phyloP scores from a whole-genome alignment of 495 filamentous ascomycete species.

The Cercophora sp. region DNA sequence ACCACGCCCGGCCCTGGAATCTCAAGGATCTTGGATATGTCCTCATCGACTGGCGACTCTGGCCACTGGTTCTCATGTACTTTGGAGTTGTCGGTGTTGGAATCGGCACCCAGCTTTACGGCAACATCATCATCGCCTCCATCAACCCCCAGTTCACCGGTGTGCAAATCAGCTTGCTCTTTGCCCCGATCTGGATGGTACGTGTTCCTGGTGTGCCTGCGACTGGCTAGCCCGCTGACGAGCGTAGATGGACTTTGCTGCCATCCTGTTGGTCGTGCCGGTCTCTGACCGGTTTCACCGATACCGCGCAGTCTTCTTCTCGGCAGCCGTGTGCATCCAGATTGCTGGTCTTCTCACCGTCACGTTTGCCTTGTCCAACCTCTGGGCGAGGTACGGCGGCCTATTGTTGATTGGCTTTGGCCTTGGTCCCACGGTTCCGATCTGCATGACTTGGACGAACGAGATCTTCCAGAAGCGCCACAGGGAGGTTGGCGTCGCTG shows the following conservation, averaged over 20 bases:
- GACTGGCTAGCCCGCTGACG: not conserved
- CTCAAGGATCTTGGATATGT: slow-evolving; percentile 62
- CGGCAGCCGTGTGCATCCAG: slow-evolving; percentile 66
- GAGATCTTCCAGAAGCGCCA: slow-evolving; percentile 88
- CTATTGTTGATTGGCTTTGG: slow-evolving; percentile 90
- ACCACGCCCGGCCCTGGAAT: slow-evolving; percentile 67
- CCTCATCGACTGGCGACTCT: slow-evolving; percentile 78
- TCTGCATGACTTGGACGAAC: slow-evolving; percentile 89
- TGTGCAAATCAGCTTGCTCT: slow-evolving; percentile 74
- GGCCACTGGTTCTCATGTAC: slow-evolving; percentile 85
- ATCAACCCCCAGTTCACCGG: slow-evolving; percentile 69
- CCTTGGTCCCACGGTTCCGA: slow-evolving; percentile 85
- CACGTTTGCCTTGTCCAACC: slow-evolving; percentile 67
- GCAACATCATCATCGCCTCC: slow-evolving; percentile 76
- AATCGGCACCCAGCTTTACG: slow-evolving; percentile 83
- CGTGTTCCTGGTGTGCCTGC: slow-evolving; percentile 27
- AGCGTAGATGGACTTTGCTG: slow-evolving; percentile 73
- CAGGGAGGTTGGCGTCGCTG: slow-evolving; percentile 88
- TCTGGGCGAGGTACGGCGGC: slow-evolving; percentile 83
- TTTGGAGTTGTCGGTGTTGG: slow-evolving; percentile 92
- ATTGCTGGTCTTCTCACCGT: slow-evolving; percentile 76
- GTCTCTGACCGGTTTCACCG: slow-evolving; percentile 84
- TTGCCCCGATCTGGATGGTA: slow-evolving; percentile 89
- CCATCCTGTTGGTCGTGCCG: slow-evolving; percentile 80
- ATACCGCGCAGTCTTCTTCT: slow-evolving; percentile 80